Conservation (phyloP, 805 yeast species). For the Spathaspora hagerdaliae region DNA sequence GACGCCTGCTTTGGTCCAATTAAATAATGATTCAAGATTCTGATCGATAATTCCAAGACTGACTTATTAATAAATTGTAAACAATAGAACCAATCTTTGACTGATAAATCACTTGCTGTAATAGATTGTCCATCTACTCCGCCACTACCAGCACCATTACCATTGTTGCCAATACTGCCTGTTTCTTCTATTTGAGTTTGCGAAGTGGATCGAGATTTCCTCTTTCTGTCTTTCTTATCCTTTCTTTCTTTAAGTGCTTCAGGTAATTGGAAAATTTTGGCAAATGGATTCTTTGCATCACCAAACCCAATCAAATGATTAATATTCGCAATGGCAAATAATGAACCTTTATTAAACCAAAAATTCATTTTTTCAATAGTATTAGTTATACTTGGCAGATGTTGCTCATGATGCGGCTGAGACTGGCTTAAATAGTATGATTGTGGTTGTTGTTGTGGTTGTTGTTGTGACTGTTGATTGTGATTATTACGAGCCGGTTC, state of each 20-base stretch:
- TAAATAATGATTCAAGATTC: conserved; percentile 62
- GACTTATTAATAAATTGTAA: conserved; percentile 56
- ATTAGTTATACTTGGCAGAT: conserved; percentile 19
- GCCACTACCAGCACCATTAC: conserved; percentile 9
- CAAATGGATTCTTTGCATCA: conserved; percentile 70
- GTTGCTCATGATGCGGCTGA: conserved; percentile 11
- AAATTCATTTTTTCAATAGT: conserved; percentile 52
- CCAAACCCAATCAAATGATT: conserved; percentile 77
- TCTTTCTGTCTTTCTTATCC: conserved; percentile 66
- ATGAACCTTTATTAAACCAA: conserved; percentile 73
- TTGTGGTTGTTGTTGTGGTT: conserved; percentile 12
- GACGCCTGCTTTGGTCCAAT: conserved; percentile 70
- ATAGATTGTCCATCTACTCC: conserved; percentile 29
- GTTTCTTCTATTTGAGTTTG: conserved; percentile 11
- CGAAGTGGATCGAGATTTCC: conserved; percentile 32
- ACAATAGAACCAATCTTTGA: conserved; percentile 53
- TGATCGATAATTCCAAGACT: conserved; percentile 63
- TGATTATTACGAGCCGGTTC: conserved; percentile 22
- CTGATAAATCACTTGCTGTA: conserved; percentile 31
- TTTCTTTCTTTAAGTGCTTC: conserved; percentile 68
- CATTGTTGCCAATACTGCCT: conserved; percentile 5
- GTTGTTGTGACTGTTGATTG: conserved; percentile 5
- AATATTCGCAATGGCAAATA: conserved; percentile 73
- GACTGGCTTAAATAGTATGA: conserved; percentile 1
- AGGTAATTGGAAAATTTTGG: conserved; percentile 66